These are phyloP conservation scores for Globisporangium cederbergense DNA, from an alignment of 352 stramenopile species.

Conservation along the genomic window DNA sequence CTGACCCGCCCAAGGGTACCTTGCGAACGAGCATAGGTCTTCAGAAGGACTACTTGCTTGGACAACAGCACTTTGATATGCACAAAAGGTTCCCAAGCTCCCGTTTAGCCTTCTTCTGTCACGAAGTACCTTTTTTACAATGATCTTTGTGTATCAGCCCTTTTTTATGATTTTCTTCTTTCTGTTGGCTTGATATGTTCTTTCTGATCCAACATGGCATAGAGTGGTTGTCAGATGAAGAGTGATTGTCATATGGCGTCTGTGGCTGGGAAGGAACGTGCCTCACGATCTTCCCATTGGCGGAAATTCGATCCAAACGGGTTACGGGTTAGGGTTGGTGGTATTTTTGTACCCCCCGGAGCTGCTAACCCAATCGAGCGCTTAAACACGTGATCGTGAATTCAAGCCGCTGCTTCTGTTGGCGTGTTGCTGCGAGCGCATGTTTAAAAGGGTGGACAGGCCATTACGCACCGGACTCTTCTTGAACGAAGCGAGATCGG, in stretches of 20 bases:
- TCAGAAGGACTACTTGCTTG: too few species aligned
- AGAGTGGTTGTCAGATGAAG: too few species aligned
- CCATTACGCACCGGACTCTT: not conserved
- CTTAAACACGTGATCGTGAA: not conserved
- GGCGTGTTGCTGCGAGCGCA: not conserved
- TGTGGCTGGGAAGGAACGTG: slow-evolving; percentile 1
- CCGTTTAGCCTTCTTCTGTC: too few species aligned
- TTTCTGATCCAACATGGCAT: slow-evolving; percentile 7
- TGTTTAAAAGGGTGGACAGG: not conserved
- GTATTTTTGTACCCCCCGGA: not conserved
- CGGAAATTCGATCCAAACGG: not conserved
- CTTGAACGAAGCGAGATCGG: not conserved
- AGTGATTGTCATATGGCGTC: not conserved
- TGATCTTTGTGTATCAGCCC: too few species aligned
- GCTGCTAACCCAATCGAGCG: not conserved
- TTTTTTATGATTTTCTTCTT: not conserved
- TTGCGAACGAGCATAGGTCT: too few species aligned
- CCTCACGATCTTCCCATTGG: not conserved
- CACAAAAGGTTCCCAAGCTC: too few species aligned
- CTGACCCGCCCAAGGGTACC: too few species aligned
- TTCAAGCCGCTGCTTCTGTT: too few species aligned
- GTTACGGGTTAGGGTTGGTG: not conserved
- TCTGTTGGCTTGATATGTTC: not conserved
- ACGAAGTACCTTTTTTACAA: too few species aligned
- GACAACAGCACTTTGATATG: too few species aligned